These are phyloP conservation scores for Decorospora gaudefroyi DNA, from an alignment of 2,329 filamentous ascomycete genomes.

Conservation along the genomic window DNA sequence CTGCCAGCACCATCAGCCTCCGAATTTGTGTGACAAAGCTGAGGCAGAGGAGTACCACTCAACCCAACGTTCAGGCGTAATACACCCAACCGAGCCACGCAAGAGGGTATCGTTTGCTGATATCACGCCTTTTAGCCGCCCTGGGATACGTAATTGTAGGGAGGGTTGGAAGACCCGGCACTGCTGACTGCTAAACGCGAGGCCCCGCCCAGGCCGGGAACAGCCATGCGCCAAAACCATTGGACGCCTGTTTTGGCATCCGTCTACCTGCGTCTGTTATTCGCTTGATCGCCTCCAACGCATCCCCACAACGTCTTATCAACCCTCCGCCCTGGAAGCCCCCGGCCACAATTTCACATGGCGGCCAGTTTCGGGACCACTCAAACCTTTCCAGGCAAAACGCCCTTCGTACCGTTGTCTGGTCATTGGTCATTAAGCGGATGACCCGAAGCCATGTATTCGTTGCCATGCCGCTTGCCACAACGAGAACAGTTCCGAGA, in stretches of 20 bases:
- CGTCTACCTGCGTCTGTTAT: conserved; percentile 20
- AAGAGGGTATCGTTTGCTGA: too few relatives aligned
- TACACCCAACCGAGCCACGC: too few relatives aligned
- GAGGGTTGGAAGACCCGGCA: conserved; percentile 6
- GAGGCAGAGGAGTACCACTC: neutral
- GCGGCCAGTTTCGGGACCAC: conserved; percentile 32
- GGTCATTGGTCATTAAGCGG: conserved; percentile 38
- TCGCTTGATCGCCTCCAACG: conserved; percentile 23
- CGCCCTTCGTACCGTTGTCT: conserved; percentile 22
- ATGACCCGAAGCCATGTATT: conserved; percentile 38
- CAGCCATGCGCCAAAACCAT: conserved; percentile 15
- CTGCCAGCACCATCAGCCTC: conserved; percentile 22
- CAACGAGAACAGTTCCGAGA: conserved; percentile 26
- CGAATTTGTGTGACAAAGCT: conserved; percentile 19
- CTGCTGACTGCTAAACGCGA: conserved; percentile 13
- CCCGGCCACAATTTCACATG: conserved; percentile 40
- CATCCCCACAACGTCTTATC: conserved; percentile 35
- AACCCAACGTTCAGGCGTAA: too few relatives aligned
- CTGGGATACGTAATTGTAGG: too few relatives aligned
- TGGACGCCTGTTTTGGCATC: conserved; percentile 17
- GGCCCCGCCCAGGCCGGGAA: conserved; percentile 14
- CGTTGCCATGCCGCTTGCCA: conserved; percentile 44
- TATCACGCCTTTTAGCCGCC: conserved; percentile 13
- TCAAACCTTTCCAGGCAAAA: conserved; percentile 35
- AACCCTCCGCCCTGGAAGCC: conserved; percentile 29